These are phyloP conservation scores for Zostera marina DNA, from an alignment of 116 monocot genomes.

Conservation along the genomic window DNA sequence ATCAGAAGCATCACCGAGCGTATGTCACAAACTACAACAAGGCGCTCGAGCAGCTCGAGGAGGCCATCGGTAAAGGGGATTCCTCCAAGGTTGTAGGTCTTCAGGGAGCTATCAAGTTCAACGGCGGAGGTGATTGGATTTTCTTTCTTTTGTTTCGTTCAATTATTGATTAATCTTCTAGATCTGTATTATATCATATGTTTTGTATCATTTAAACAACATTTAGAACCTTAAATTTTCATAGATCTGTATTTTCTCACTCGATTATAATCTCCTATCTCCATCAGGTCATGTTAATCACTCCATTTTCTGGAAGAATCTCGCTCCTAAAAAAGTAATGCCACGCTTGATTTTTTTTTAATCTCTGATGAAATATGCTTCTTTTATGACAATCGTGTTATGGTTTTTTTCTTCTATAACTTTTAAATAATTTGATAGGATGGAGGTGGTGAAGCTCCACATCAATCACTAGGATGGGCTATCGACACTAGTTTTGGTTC, in stretches of 20 bases:
- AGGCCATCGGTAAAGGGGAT: slow-evolving; percentile 66
- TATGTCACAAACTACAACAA: slow-evolving; percentile 92
- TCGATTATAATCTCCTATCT: background rate
- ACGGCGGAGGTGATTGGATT: slow-evolving; percentile 63
- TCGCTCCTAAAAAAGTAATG: slow-evolving; percentile 30
- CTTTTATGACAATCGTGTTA: background rate
- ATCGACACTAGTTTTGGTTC: slow-evolving; percentile 81
- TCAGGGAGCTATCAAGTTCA: slow-evolving; percentile 93
- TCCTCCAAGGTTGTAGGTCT: slow-evolving; percentile 50
- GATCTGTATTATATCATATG: background rate
- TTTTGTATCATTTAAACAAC: background rate
- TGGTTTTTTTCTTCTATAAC: background rate
- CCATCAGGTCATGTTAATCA: slow-evolving; percentile 86
- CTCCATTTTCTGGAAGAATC: slow-evolving; percentile 95
- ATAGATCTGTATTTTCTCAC: background rate
- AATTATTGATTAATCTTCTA: too few relatives aligned
- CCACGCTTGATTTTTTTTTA: background rate
- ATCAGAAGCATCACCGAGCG: slow-evolving; percentile 92
- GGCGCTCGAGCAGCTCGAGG: slow-evolving; percentile 83
- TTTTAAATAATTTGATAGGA: slow-evolving; percentile 30
- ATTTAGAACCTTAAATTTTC: too few relatives aligned
- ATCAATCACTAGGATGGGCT: slow-evolving; percentile 77
- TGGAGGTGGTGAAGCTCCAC: slow-evolving; percentile 89
- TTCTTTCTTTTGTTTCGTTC: slow-evolving; percentile 1
- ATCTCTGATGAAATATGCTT: too few relatives aligned